Evolutionary conservation across 2,329 filamentous ascomycete species (phyloP).

Genomic region (Ciborinia camelliae): DNA sequence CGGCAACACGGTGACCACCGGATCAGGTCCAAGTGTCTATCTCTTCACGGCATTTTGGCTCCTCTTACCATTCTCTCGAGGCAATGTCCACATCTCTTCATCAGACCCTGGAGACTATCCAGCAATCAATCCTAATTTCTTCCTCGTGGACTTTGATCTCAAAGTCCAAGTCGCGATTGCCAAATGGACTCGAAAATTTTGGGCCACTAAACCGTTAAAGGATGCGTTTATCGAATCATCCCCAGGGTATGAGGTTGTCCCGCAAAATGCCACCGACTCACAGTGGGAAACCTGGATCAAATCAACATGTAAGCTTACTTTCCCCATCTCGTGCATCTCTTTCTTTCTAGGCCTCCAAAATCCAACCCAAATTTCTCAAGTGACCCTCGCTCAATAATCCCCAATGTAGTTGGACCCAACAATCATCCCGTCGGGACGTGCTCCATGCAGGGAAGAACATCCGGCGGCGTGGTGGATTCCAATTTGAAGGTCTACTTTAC

Average conservation of each 20-base stretch:
- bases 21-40: conserved; percentile 28
- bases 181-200: conserved; percentile 23
- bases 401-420: conserved; percentile 15
- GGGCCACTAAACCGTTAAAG: conserved; percentile 9
- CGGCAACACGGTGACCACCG: conserved; percentile 24
- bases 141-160: conserved; percentile 44
- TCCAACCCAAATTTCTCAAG: no score
- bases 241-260: conserved; percentile 18
- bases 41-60: conserved; percentile 41
- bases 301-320: conserved; percentile 20
- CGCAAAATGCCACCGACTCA: conserved; percentile 21
- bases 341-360: not conserved
- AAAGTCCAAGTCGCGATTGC: conserved; percentile 32
- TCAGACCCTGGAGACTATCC: conserved; percentile 39
- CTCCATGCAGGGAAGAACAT: conserved; percentile 24
- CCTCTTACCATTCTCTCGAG: conserved; percentile 44
- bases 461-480: conserved; percentile 27
- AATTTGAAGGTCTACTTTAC: conserved; percentile 27
- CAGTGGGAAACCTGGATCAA: conserved; percentile 21
- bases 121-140: conserved; percentile 43
- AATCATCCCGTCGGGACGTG: conserved; percentile 27
- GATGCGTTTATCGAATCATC: conserved; percentile 13
- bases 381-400: no score
- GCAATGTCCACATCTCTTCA: conserved; percentile 43
- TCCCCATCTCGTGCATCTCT: no score